Base-by-base conservation (phyloP, 1,139 yeast species). In the Hansenula sp. region DNA sequence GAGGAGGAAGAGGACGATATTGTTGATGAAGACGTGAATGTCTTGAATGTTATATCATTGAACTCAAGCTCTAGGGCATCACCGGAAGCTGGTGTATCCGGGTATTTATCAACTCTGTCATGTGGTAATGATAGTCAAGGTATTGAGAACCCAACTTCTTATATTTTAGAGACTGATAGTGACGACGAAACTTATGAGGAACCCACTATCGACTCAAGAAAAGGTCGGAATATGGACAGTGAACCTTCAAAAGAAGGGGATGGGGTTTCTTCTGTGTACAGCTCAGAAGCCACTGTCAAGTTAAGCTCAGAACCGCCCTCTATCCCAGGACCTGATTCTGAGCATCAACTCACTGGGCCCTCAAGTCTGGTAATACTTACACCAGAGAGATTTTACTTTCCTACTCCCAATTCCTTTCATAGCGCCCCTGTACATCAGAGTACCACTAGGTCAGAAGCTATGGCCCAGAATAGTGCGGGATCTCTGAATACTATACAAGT, bases 61-160 rank as follows among this genome's bases (percentile, higher is more conserved):
- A 21, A n/a, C 8, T 19, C 33, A 18, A 37, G 34, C 13, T 3
- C 15, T 9, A 11, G 19, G 21, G n/a, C 15, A 6, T 18, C 35
- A 4, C 12, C 21, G 6, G 7, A 27, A 25, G 31, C 6, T 31
- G 33, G 25, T 28, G 28, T 15, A 28, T 16, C 15, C 38, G 3
- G 36, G 28, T 3, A 9, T 16, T 7, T 34, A 24, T 34, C 24
- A 28, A 2, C 21, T 30, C 24, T 43, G 43, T 16, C 39, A 38
- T 7, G 42, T n/a, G n/a, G n/a, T n/a, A n/a, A 42, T 27, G 34
- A 35, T 24, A 41, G 36, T 17, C 46, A 19, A 4, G 17, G 27
- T 2, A 41, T 47, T 12, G 39, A 41, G 15, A 41, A 44, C 25
- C 50, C 52, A 18, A 49, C 53, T 1, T 42, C 47, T 0, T 47